Conservation (phyloP, 1,284 basidiomycete genomes). For the Gymnopus androsaceus region DNA sequence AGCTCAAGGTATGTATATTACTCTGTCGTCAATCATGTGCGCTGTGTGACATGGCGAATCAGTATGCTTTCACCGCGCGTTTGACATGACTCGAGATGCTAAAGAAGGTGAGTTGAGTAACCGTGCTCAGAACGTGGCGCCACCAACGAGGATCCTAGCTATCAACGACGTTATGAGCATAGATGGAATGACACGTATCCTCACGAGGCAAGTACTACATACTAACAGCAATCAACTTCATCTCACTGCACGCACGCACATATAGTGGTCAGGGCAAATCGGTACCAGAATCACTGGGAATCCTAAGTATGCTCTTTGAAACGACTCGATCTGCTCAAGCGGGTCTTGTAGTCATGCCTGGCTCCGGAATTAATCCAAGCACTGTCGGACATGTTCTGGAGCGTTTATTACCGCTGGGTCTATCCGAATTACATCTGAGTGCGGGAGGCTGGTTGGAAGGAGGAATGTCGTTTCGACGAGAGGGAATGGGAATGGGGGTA, state of each 20-base stretch:
- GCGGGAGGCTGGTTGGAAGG: slow-evolving; percentile 63
- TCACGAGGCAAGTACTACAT: slow-evolving; percentile 60
- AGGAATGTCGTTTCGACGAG: slow-evolving; percentile 49
- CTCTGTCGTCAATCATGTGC: slow-evolving; percentile 10
- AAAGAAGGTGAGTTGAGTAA: slow-evolving; percentile 49
- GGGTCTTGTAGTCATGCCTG: slow-evolving; percentile 61
- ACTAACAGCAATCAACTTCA: background rate
- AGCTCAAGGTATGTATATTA: slow-evolving; percentile 53
- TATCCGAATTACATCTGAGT: slow-evolving; percentile 72
- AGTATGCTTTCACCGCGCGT: slow-evolving; percentile 85
- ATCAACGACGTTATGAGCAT: slow-evolving; percentile 55
- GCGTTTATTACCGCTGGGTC: slow-evolving; percentile 51
- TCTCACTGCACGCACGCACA: background rate
- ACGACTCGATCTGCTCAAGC: slow-evolving; percentile 27
- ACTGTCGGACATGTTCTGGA: slow-evolving; percentile 52
- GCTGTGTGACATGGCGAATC: slow-evolving; percentile 1
- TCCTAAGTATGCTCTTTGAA: slow-evolving; percentile 45
- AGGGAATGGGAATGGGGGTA: slow-evolving; percentile 69
- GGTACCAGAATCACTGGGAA: slow-evolving; percentile 44
- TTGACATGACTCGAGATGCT: slow-evolving; percentile 70
- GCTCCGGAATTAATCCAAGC: slow-evolving; percentile 66
- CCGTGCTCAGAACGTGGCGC: background rate
- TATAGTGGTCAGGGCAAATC: slow-evolving; percentile 53
- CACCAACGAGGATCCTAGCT: slow-evolving; percentile 39
- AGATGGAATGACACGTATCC: slow-evolving; percentile 66